Evolutionary conservation across 2,329 filamentous ascomycete genomes (phyloP), one percentile per base, ranked within the genome.

Genomic region (Penicillium sp.): DNA sequence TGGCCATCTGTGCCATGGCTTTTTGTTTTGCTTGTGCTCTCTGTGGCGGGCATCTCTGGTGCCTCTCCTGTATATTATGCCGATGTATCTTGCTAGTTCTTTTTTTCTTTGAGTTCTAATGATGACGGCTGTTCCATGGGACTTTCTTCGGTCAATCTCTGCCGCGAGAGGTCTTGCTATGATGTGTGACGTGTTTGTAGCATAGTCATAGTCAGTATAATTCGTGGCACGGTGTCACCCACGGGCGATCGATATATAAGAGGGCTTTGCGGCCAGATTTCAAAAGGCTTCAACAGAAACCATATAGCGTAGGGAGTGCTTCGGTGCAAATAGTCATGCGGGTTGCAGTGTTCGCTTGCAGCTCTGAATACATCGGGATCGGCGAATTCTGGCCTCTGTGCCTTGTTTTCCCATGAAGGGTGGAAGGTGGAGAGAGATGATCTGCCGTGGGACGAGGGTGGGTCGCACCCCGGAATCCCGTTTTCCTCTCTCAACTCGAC

Each of bases 31-130:
- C 17, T 18, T 45, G 29, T 43, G 35, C 33, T 45, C 30, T 30
- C 39, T 26, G 27, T 7, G 31, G 25, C 17, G 32, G 44, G 48
- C 38, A 33, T 31, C 32, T 35, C 37, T 43, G 43, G 32, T 18
- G 34, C 41, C 42, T 27, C 37, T 39, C 30, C 29, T 57, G 52
- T 57, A 55, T 28, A 55, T 57, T 55, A 55, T 45, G 52, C 27
- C 37, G 11, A 27, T 27, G 25, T n/a, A 27, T 13, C 11, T n/a
- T 9, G 25, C 5, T n/a, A n/a, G n/a, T n/a, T 53, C 39, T 41
- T 27, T 45, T 36, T 47, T 49, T 40, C 45, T 46, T 42, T 41
- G 45, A 47, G 45, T 51, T 48, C 41, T 54, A 54, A 56, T 51
- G 51, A 54, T 54, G 36, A 54, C 45, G 53, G 45, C 44, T 47